A percentile compares a stretch with the other conserved stretches of the same genome.
Conservation (phyloP, 2,329 filamentous ascomycete species). For the Claviceps monticola region DNA sequence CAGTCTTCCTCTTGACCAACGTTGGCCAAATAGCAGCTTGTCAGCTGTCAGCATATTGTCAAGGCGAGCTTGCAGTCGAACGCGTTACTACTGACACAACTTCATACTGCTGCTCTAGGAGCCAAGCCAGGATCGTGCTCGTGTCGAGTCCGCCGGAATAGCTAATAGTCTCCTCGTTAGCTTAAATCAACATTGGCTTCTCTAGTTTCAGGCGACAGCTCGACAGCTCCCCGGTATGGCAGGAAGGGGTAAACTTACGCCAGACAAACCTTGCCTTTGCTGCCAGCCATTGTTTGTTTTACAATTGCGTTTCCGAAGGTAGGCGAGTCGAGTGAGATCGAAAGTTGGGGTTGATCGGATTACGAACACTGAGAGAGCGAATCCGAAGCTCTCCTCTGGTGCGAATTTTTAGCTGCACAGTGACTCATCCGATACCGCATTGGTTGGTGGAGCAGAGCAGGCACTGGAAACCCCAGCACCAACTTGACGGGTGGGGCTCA, state of each 20-base stretch:
- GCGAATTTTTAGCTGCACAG: neutral
- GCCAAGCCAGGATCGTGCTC: constrained; percentile 27
- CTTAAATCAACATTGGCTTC: neutral
- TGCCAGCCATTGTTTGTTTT: neutral
- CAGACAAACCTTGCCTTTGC: constrained; percentile 1
- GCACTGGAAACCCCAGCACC: neutral
- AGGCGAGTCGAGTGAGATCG: neutral
- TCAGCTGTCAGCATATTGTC: constrained; percentile 14
- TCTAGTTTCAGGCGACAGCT: neutral
- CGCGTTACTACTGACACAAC: constrained; percentile 6
- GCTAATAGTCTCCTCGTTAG: neutral
- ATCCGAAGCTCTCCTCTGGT: neutral
- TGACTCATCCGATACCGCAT: constrained; percentile 1
- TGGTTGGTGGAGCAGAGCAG: neutral
- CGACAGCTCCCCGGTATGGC: neutral
- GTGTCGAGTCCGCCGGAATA: constrained; percentile 24
- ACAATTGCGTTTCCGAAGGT: too few relatives aligned
- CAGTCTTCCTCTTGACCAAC: constrained; percentile 57
- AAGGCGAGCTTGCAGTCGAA: constrained; percentile 35
- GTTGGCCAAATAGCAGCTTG: constrained; percentile 3
- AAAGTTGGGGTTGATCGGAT: neutral
- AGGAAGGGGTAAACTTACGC: neutral
- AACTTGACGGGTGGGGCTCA: too few relatives aligned
- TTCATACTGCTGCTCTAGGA: constrained; percentile 18
- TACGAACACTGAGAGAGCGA: neutral